Conservation (phyloP, 129 eudicot species). For the Flaveria brownii region DNA sequence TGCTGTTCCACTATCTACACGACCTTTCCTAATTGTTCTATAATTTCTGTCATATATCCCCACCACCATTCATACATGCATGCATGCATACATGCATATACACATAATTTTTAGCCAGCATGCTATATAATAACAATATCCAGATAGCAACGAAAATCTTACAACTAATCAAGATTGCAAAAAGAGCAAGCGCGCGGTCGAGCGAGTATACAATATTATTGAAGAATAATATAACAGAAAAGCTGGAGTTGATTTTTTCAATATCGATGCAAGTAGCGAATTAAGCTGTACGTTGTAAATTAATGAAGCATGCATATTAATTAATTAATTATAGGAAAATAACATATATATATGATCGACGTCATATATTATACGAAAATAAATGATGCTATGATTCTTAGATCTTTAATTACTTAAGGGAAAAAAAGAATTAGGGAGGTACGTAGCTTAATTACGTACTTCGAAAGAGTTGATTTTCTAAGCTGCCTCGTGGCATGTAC, state of each 20-base stretch:
- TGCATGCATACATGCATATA: background rate
- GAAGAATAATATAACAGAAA: background rate
- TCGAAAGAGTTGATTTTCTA: slow-evolving; percentile 91
- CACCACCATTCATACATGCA: background rate
- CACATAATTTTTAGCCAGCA: background rate
- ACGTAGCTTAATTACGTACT: slow-evolving; percentile 39
- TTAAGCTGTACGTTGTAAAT: background rate
- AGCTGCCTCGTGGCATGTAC: slow-evolving; percentile 94
- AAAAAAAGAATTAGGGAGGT: too few species aligned
- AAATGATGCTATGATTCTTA: too few species aligned
- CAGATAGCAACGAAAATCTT: background rate
- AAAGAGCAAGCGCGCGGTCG: background rate
- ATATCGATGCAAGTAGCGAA: background rate
- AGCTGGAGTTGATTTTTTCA: background rate
- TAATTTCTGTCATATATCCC: background rate
- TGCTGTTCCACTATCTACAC: background rate
- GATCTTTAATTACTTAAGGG: too few species aligned
- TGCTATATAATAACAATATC: background rate
- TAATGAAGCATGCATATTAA: background rate
- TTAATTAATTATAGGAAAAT: too few species aligned
- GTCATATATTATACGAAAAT: too few species aligned
- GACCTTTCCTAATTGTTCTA: slow-evolving; percentile 8
- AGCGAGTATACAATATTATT: background rate
- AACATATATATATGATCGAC: too few species aligned
- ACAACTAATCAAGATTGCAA: background rate